phyloP scores from a whole-genome alignment of 2,329 filamentous ascomycete genomes.

The Pseudocercospora eumusae region DNA sequence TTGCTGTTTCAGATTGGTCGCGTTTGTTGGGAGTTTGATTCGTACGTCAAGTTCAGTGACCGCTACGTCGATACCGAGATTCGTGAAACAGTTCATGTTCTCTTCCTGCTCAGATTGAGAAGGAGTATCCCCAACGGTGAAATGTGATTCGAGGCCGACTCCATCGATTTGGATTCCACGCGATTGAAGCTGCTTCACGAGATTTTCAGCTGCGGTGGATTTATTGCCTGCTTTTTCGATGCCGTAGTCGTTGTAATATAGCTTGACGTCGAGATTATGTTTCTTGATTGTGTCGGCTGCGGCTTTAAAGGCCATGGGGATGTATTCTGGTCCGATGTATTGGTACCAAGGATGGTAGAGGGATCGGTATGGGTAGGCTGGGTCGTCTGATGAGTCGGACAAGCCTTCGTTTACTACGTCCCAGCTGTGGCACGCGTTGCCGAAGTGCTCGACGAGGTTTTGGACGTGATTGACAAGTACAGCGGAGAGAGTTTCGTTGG shows the following conservation, averaged over 20 bases:
- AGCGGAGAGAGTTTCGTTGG: conserved; percentile 45
- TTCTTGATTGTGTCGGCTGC: conserved; percentile 28
- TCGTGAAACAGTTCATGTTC: conserved; percentile 53
- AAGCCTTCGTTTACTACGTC: conserved; percentile 27
- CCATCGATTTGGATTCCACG: conserved; percentile 41
- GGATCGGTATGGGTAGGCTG: neutral
- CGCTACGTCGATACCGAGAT: conserved; percentile 59
- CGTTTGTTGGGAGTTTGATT: conserved; percentile 35
- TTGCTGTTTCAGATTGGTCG: conserved; percentile 43
- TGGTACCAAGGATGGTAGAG: conserved; percentile 26
- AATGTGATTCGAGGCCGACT: conserved; percentile 57
- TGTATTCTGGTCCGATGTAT: conserved; percentile 34
- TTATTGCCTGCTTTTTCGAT: conserved; percentile 34
- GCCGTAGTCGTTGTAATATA: conserved; percentile 39
- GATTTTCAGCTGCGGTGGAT: conserved; percentile 28
- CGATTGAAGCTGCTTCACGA: conserved; percentile 32
- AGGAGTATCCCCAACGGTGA: conserved; percentile 40
- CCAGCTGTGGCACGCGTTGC: conserved; percentile 40
- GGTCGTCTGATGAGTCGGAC: neutral
- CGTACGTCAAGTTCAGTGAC: conserved; percentile 66
- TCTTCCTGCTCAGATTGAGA: conserved; percentile 43
- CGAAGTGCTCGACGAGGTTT: conserved; percentile 43
- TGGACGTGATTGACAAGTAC: conserved; percentile 49
- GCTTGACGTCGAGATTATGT: conserved; percentile 28
- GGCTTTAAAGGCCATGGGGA: conserved; percentile 35